Evolutionary conservation across 2,329 filamentous ascomycete species (phyloP), one percentile per base, ranked within the genome.

Genomic region (Penicillium digitatum): DNA sequence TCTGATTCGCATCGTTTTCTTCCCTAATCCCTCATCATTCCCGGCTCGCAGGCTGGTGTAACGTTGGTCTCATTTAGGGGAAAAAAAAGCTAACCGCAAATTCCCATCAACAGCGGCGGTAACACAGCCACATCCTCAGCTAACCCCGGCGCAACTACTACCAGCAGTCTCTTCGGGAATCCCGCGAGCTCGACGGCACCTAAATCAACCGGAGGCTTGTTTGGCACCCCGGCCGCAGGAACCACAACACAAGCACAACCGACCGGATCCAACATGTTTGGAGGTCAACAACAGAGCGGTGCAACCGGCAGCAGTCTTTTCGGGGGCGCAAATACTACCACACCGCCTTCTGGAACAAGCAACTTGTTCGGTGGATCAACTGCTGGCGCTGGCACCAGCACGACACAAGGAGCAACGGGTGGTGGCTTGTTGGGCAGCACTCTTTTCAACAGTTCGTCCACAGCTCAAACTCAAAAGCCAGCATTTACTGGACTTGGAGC

Each of bases 401-500:
- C 56, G 7, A 52, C 55, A 11, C 47, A 55, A 32, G 42, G 46
- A 10, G 49, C 52, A 54, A 52, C 59, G 6, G 54, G 59, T 12
- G 61, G 57, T 32, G 46, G 56, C 29, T 38, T 60, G 18, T 35
- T 35, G 29, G 46, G 46, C 3, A 35, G 48, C 31, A 16, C 22
- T 24, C 22, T 55, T 32, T 51, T 55, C 40, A 47, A 47, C 16
- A 40, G 47, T 49, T 26, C 51, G 9, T 58, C 69, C 9, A 62
- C 68, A 1, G 61, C 62, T 40, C 74, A 74, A 55, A 63, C 63
- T 24, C 72, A 73, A 51, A 72, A 74, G 52, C 68, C 72, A 20
- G 48, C 69, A 12, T 73, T 75, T 49, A n/a, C 32, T 38, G 45
- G 37, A 18, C 51, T 45, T 14, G 40, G 39, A 11, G 65, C 70